A percentile compares a stretch with the other conserved stretches of the same genome.
phyloP scores from a whole-genome alignment of 176 grass and related monocot species.

The Chloris gayana region DNA sequence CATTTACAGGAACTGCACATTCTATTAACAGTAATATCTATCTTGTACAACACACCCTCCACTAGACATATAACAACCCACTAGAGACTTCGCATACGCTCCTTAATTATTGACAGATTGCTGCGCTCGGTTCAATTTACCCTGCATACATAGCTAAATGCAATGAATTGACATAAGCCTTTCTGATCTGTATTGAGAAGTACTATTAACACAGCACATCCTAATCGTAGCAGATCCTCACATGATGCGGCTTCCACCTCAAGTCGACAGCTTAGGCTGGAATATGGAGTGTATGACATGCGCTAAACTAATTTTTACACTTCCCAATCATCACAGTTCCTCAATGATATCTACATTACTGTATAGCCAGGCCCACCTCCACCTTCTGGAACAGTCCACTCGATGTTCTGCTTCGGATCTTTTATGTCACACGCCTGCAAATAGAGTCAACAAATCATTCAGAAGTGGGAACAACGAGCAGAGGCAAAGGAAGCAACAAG shows the following conservation, averaged over 20 bases:
- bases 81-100: background rate
- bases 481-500: background rate
- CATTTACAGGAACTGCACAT: no score
- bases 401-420: slow-evolving; percentile 92
- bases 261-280: background rate
- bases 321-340: background rate
- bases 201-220: background rate
- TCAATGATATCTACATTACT: slow-evolving; percentile 56
- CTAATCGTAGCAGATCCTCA: background rate
- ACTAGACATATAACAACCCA: background rate
- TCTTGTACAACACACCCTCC: no score
- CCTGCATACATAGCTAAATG: background rate
- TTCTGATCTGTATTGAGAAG: background rate
- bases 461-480: background rate
- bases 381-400: slow-evolving; percentile 97
- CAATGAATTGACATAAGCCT: background rate
- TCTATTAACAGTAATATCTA: no score
- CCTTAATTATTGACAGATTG: background rate
- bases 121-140: background rate
- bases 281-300: background rate
- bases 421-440: slow-evolving; percentile 95
- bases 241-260: background rate
- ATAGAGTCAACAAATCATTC: slow-evolving; percentile 1
- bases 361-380: slow-evolving; percentile 86
- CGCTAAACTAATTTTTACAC: background rate